Percentiles rank a stretch among this genome's conserved stretches.
Evolutionary conservation across 768 basidiomycete genomes (phyloP).

Genomic region (Panellus pusillus): DNA sequence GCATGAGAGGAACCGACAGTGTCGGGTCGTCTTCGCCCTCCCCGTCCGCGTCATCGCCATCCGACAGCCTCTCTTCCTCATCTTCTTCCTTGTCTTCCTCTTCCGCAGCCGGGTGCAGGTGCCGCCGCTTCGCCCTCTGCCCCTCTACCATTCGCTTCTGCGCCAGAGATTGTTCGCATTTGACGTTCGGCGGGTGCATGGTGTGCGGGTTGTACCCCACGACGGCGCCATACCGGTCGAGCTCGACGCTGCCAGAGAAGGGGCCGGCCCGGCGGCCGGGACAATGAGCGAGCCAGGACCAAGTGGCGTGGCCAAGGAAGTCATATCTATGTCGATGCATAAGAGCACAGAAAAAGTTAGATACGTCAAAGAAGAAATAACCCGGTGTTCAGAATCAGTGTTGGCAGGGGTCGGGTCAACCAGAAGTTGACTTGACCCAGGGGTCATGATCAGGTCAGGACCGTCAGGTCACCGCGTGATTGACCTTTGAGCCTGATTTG

Average conservation of each 20-base stretch:
- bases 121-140: slow-evolving; percentile 5
- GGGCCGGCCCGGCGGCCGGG: slow-evolving; percentile 96
- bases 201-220: slow-evolving; percentile 29
- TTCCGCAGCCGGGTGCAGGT: slow-evolving; percentile 44
- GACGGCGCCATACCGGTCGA: slow-evolving; percentile 86
- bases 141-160: slow-evolving; percentile 13
- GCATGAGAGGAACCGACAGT: background rate
- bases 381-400: no score
- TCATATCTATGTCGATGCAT: no score
- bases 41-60: slow-evolving; percentile 65
- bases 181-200: slow-evolving; percentile 15
- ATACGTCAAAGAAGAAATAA: no score
- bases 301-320: no score
- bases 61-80: slow-evolving; percentile 57
- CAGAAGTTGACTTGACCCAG: no score
- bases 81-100: slow-evolving; percentile 67
- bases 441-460: no score
- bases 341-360: no score
- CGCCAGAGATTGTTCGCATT: slow-evolving; percentile 8
- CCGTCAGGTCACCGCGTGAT: no score
- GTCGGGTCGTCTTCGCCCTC: slow-evolving; percentile 52
- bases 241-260: slow-evolving; percentile 96
- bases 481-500: no score
- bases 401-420: no score
- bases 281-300: no score